Base-by-base conservation (phyloP, 371 early-diverging fungal species). In the Mucor ambiguus region DNA sequence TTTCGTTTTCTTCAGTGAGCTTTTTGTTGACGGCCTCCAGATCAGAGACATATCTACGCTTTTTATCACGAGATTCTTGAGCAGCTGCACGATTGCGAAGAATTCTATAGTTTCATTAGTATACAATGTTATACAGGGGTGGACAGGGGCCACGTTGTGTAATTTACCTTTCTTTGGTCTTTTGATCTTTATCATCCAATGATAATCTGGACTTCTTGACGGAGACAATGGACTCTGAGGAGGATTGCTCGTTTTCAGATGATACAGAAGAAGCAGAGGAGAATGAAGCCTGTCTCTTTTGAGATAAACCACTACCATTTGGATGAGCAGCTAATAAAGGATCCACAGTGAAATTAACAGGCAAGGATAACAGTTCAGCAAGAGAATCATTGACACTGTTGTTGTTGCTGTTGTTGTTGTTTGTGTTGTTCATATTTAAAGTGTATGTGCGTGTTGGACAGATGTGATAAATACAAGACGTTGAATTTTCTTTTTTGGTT, bases 31-130 rank as follows among this genome's bases (percentile, higher is more conserved):
- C 77, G 49, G 74, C 66, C 73, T 95, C 95, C 43, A 95, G 86
- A 30, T 87, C 89, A 60, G 91, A 83, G 38, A 94, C 76, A 73
- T 92, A 92, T 65, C 88, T 85, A 54, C 92, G 88, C 77, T 94
- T 94, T 80, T 92, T 94, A 76, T 95, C 95, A 41, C 96, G 89
- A 44, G 93, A 93, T 49, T 90, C 86, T 78, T 94, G 95, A 28
- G 96, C 96, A 14, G 96, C 96, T 24, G 92, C 90, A n/a, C 96
- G 87, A 80, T 95, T 95, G 46, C 94, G 88, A 66, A 95, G 72
- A n/a, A 93, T 89, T 70, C 94, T 72, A 44, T 16, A 58, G 29
- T 48, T 18, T 30, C 18, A 33, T 59, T 28, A 46, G 32, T 57
- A 28, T 59, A 70, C 63, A 70, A 32, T 18, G 30, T 20, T 56